Conservation (phyloP, 257 asterid species). For the Ocimum tenuiflorum region DNA sequence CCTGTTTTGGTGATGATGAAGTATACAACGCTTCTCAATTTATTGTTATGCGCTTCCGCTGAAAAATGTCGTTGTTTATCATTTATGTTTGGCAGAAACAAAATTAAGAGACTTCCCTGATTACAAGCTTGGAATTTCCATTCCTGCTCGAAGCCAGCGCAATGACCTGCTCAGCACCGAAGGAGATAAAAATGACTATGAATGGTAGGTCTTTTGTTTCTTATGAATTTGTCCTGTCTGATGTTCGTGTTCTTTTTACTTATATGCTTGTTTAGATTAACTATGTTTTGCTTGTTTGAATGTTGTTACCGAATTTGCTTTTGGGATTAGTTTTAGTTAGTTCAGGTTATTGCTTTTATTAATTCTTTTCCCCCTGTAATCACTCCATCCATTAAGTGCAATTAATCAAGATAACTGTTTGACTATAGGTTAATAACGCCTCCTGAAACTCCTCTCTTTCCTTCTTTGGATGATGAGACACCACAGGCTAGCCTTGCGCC, state of each 20-base stretch:
- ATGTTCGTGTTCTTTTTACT: background rate
- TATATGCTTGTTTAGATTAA: background rate
- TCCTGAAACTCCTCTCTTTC: constrained; percentile 92
- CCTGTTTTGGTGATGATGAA: constrained; percentile 17
- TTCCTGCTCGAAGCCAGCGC: constrained; percentile 83
- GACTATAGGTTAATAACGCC: constrained; percentile 95
- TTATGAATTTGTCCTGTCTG: constrained; percentile 12
- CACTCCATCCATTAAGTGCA: no score
- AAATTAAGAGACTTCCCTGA: constrained; percentile 57
- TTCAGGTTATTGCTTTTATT: background rate
- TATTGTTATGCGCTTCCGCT: constrained; percentile 20
- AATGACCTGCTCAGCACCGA: constrained; percentile 79
- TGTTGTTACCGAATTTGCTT: background rate
- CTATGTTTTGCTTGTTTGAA: background rate
- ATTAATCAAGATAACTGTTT: no score
- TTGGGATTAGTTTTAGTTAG: constrained; percentile 2
- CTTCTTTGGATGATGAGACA: constrained; percentile 79
- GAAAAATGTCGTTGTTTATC: constrained; percentile 21
- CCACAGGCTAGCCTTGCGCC: constrained; percentile 42
- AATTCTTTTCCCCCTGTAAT: background rate
- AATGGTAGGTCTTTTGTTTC: constrained; percentile 52
- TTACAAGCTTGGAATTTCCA: constrained; percentile 60
- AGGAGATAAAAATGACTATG: constrained; percentile 89
- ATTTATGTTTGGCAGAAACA: constrained; percentile 50
- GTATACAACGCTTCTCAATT: constrained; percentile 5